Evolutionary conservation across 2,329 filamentous ascomycete genomes (phyloP).

Genomic region (Paracoccidioides brasiliensis): DNA sequence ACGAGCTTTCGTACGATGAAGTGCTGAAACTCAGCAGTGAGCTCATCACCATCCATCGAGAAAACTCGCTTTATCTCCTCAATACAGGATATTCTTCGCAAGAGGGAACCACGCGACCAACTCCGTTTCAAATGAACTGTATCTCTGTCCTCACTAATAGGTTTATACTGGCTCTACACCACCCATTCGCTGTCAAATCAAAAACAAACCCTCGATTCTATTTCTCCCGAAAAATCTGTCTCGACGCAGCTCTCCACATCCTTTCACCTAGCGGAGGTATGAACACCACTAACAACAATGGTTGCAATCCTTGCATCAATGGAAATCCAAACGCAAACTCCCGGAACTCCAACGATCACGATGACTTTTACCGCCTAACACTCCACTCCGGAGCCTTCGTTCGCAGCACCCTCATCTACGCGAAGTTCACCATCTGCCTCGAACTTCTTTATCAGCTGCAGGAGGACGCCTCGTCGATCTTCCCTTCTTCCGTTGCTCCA

Average conservation of each 20-base stretch:
- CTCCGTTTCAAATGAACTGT: slow-evolving; percentile 5
- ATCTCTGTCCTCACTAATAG: slow-evolving; percentile 8
- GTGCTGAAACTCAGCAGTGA: slow-evolving; percentile 36
- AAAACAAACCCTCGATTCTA: slow-evolving; percentile 5
- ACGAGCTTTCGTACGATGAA: slow-evolving; percentile 34
- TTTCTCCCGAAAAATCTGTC: slow-evolving; percentile 6
- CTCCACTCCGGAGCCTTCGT: slow-evolving; percentile 5
- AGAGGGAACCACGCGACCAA: not conserved
- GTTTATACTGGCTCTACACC: slow-evolving; percentile 9
- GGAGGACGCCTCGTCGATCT: slow-evolving; percentile 3
- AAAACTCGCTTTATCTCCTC: not conserved
- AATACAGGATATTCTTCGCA: not conserved
- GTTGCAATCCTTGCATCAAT: not conserved
- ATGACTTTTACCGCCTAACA: slow-evolving; percentile 4
- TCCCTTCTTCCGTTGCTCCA: not conserved
- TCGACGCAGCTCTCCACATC: slow-evolving; percentile 4
- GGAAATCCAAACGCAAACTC: not conserved
- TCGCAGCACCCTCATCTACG: slow-evolving; percentile 4
- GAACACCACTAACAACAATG: not conserved
- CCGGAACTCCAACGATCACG: not conserved
- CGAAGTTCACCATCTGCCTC: slow-evolving; percentile 5
- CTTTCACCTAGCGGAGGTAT: not conserved
- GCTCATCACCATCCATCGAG: slow-evolving; percentile 20
- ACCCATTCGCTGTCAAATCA: slow-evolving; percentile 7
- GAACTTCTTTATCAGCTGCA: slow-evolving; percentile 7